phyloP scores from a whole-genome alignment of 768 basidiomycete species.

The Calocybe cyanea region DNA sequence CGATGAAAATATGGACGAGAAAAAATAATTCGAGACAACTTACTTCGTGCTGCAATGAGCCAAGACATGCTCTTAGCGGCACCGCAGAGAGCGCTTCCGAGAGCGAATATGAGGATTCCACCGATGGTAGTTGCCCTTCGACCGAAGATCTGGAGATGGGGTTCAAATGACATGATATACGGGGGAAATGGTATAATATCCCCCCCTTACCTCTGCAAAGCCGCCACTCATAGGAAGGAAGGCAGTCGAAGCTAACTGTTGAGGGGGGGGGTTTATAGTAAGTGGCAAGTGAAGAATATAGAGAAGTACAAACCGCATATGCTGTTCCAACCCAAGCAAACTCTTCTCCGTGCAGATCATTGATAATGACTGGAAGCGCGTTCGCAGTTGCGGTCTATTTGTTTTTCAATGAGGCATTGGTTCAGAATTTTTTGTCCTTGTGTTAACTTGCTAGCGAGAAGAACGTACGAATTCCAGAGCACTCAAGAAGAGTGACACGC shows the following conservation, averaged over 20 bases:
- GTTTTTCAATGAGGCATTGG: background rate
- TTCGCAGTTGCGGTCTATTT: constrained; percentile 22
- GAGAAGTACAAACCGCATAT: constrained; percentile 16
- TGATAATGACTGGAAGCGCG: constrained; percentile 26
- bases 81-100: constrained; percentile 6
- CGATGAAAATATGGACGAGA: no score
- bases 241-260: constrained; percentile 19
- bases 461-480: constrained; percentile 9
- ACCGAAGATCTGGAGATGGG: constrained; percentile 17
- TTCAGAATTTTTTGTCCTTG: background rate
- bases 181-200: no score
- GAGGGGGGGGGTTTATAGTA: no score
- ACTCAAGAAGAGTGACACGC: constrained; percentile 5
- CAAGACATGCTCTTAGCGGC: constrained; percentile 5
- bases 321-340: constrained; percentile 25
- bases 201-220: constrained; percentile 13
- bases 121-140: constrained; percentile 3
- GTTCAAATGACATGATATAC: no score
- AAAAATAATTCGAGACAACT: background rate
- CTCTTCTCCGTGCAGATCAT: constrained; percentile 21
- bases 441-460: background rate
- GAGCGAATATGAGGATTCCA: constrained; percentile 7
- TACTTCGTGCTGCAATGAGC: constrained; percentile 34
- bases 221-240: constrained; percentile 28
- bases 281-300: no score